Conservation (phyloP, 1,284 basidiomycete genomes). For the Ustilago cynodontis region DNA sequence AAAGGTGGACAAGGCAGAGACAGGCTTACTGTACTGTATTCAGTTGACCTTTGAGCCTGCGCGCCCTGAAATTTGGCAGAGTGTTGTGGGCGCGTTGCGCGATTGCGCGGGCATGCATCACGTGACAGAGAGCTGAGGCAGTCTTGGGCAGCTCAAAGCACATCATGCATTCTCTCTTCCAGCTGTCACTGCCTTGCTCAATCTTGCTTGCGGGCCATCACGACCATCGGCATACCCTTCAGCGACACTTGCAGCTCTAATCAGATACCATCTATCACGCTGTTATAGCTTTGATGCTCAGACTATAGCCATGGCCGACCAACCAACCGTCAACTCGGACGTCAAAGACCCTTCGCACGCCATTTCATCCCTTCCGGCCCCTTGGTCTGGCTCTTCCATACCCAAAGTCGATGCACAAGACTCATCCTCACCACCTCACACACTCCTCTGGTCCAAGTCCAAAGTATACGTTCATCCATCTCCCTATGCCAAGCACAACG, state of each 20-base stretch:
- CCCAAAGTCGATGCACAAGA: neutral
- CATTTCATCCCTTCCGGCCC: neutral
- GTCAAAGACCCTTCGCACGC: neutral
- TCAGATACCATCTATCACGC: neutral
- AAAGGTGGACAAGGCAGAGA: neutral
- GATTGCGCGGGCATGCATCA: conserved; percentile 14
- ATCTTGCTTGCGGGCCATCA: neutral
- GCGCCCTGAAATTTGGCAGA: neutral
- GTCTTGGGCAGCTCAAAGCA: neutral
- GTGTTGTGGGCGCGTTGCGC: conserved; percentile 43
- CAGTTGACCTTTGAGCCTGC: conserved; percentile 7
- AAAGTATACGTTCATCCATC: conserved; percentile 79
- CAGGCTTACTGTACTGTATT: conserved; percentile 1
- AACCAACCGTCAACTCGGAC: neutral
- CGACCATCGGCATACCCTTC: neutral
- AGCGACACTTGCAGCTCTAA: neutral
- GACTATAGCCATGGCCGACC: conserved; percentile 10
- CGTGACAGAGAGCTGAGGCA: conserved; percentile 8
- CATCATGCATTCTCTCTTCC: neutral
- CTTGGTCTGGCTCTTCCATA: neutral
- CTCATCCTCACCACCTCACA: conserved; percentile 15
- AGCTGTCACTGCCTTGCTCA: neutral
- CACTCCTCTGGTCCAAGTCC: conserved; percentile 53
- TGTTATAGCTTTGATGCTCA: neutral
- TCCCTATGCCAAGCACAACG: conserved; percentile 88